Percentiles rank a stretch among this genome's conserved stretches.
These are phyloP conservation scores for Arthrinium phaeospermum DNA, from an alignment of 2,329 filamentous ascomycete species.

Conservation along the genomic window DNA sequence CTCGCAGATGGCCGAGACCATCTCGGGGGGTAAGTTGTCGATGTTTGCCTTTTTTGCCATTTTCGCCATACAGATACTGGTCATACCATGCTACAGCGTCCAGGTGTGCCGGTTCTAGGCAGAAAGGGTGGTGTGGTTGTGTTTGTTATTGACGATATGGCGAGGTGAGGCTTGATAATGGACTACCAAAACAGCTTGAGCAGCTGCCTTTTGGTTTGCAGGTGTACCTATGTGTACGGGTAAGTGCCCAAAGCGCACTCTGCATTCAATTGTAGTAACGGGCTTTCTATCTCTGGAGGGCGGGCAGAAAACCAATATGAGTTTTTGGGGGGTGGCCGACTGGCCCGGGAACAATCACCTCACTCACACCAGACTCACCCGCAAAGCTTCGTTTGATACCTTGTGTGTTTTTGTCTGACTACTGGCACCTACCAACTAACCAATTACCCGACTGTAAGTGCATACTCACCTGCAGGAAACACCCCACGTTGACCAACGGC, in stretches of 20 bases:
- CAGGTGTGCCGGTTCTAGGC: neutral
- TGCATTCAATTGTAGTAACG: neutral
- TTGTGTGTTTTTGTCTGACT: neutral
- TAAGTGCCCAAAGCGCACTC: neutral
- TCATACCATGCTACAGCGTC: neutral
- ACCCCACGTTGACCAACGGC: neutral
- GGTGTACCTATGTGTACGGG: neutral
- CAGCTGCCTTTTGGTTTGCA: neutral
- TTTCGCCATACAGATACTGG: neutral
- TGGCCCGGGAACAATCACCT: neutral
- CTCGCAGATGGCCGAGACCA: constrained; percentile 20
- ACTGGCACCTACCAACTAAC: neutral
- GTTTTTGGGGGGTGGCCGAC: neutral
- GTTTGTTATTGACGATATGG: neutral
- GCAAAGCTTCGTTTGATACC: constrained; percentile 2
- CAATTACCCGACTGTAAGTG: neutral
- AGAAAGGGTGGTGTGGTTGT: neutral
- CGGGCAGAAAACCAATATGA: neutral
- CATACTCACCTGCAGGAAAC: neutral
- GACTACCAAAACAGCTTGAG: neutral
- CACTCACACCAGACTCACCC: neutral
- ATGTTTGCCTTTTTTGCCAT: neutral
- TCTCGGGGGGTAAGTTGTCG: constrained; percentile 19
- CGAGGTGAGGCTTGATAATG: neutral
- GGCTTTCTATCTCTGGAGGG: neutral